A percentile compares a stretch with the other conserved stretches of the same genome.
Conservation (phyloP, 495 filamentous ascomycete genomes). For the Pyronema domesticum region DNA sequence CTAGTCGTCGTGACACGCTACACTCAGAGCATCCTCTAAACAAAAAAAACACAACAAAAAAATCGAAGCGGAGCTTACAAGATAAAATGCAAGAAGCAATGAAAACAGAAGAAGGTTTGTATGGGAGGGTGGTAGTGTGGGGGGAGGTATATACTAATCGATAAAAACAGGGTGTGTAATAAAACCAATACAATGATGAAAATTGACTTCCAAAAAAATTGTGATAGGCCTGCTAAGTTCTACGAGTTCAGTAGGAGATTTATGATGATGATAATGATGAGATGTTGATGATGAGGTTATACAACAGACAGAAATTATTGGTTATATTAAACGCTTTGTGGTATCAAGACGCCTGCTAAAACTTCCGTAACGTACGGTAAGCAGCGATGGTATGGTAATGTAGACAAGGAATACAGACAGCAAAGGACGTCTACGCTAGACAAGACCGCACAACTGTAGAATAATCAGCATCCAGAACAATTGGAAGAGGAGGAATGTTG, state of each 20-base stretch:
- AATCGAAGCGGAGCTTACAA: neutral
- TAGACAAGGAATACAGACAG: neutral
- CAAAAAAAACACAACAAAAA: neutral
- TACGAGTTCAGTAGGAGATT: neutral
- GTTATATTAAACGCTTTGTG: neutral
- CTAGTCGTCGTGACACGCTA: neutral
- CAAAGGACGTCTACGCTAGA: slow-evolving; percentile 10
- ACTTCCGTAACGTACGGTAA: slow-evolving; percentile 4
- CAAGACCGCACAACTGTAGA: slow-evolving; percentile 14
- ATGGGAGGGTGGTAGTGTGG: no score
- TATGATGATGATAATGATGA: neutral
- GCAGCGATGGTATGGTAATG: neutral
- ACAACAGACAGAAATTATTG: neutral
- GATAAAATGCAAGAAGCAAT: neutral
- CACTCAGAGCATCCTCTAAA: neutral
- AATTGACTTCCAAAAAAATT: neutral
- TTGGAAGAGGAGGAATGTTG: neutral
- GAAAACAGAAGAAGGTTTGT: neutral
- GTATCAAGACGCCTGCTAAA: neutral
- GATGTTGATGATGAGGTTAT: neutral
- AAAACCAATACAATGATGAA: no score
- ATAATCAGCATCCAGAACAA: neutral
- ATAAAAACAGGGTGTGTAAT: no score
- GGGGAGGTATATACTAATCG: no score
- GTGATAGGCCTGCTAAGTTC: neutral